A percentile compares a stretch with the other conserved stretches of the same genome.
Conservation (phyloP, 163 green algal genomes). For the Scenedesmus sp. region DNA sequence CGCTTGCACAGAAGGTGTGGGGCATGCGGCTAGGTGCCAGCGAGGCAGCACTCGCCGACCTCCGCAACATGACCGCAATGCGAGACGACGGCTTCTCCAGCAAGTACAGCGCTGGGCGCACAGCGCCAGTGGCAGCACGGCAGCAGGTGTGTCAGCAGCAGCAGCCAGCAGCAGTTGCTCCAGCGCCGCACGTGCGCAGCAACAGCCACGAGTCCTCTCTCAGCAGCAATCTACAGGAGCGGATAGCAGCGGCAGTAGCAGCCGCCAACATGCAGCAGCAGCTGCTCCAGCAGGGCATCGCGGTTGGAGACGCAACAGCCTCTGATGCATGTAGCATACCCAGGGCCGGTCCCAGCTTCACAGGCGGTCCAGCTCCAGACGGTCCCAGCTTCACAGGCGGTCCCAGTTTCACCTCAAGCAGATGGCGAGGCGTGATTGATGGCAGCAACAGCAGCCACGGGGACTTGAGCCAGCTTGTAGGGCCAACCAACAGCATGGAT, state of each 20-base stretch:
- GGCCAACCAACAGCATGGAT: neutral
- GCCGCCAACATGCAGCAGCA: conserved; percentile 35
- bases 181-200: neutral
- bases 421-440: neutral
- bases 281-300: neutral
- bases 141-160: neutral
- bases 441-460: conserved; percentile 28
- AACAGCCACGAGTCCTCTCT: neutral
- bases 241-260: neutral
- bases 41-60: neutral
- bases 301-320: neutral
- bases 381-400: neutral
- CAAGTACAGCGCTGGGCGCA: neutral
- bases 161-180: neutral
- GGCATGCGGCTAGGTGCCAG: conserved; percentile 3
- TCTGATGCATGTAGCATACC: neutral
- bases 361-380: neutral
- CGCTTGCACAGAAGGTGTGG: conserved; percentile 38
- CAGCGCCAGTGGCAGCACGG: neutral
- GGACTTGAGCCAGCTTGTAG: neutral
- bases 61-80: conserved; percentile 26
- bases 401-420: conserved; percentile 16
- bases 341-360: neutral
- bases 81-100: conserved; percentile 31
- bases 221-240: neutral